These are phyloP conservation scores for Gracilariopsis chorda DNA, from an alignment of 23 red algal genomes.

Conservation along the genomic window DNA sequence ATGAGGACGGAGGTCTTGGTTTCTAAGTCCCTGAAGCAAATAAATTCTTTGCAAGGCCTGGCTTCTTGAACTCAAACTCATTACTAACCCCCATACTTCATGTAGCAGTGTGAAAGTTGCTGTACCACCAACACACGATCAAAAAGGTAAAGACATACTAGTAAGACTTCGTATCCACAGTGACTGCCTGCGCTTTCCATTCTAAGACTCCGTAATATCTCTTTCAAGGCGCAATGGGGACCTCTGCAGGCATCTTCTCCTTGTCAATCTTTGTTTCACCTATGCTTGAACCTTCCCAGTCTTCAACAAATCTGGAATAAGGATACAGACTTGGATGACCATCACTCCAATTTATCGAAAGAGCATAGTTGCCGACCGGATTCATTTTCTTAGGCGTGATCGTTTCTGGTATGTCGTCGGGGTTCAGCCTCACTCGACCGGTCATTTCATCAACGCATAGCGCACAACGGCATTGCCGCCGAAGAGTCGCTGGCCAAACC, in stretches of 20 bases:
- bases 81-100: too few species aligned
- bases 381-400: constrained; percentile 63
- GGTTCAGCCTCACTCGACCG: constrained; percentile 50
- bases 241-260: not conserved
- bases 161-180: too few species aligned
- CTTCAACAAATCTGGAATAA: constrained; percentile 70
- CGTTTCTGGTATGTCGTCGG: constrained; percentile 49
- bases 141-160: too few species aligned
- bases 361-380: constrained; percentile 95
- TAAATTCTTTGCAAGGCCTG: too few species aligned
- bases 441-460: constrained; percentile 96
- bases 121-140: too few species aligned
- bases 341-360: constrained; percentile 89
- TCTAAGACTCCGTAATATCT: too few species aligned
- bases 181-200: too few species aligned
- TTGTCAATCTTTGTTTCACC: not conserved
- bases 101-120: too few species aligned
- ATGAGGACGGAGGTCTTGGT: too few species aligned
- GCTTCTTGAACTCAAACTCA: too few species aligned
- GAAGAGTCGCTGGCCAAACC: constrained; percentile 62
- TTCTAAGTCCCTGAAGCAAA: too few species aligned
- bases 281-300: not conserved
- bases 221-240: not conserved
- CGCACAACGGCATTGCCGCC: constrained; percentile 92
- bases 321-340: constrained; percentile 91